Base-by-base conservation (phyloP, 129 eudicot genomes). In the Lactuca saligna region DNA sequence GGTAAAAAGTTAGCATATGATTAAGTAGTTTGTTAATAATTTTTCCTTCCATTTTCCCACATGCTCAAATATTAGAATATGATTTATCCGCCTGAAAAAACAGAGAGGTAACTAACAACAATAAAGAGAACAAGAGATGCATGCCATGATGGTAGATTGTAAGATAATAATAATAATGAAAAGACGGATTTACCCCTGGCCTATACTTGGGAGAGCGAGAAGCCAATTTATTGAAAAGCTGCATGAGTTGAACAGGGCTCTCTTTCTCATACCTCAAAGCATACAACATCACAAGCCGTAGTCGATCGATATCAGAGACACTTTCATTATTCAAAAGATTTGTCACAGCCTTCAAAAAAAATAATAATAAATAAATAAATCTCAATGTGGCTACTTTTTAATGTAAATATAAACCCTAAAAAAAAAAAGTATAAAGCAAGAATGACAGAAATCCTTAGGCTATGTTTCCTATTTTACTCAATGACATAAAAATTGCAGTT, bases 241-340 rank as follows among this genome's bases (percentile, higher is more conserved):
- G 99, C 99, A 94, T 94, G 71, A 94, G 83, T 80, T 93, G 97
- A 77, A 93, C 90, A 33, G 99, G 99, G 79, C 95, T 94, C 70
- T 94, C 99, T 75, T 94, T 94, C 79, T 94, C 99, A 77, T 94
- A 94, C 29, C 99, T 85, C 78, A 94, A 80, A 62, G 96, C 99
- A 79, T 94, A 90, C 58, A 94, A 56, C 99, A 89, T 94, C 38
- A 94, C 97, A 42, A 94, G 82, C 29, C 97, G 95, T 51, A 94
- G 78, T 58, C 97, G 94, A 62, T 94, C 97, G 51, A 94, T 70
- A 68, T 94, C 99, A 20, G 99, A 87, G 51, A 94, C 83, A 78
- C 82, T 85, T 53, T 90, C 97, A 53, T 94, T 71, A 73, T 85
- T 85, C 76, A 94, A 74, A 69, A 94, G 97, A 78, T 90, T 94